Percentiles rank a stretch among this genome's conserved stretches.
Conservation (phyloP, 805 yeast genomes). For the Yueomyces sp. region DNA sequence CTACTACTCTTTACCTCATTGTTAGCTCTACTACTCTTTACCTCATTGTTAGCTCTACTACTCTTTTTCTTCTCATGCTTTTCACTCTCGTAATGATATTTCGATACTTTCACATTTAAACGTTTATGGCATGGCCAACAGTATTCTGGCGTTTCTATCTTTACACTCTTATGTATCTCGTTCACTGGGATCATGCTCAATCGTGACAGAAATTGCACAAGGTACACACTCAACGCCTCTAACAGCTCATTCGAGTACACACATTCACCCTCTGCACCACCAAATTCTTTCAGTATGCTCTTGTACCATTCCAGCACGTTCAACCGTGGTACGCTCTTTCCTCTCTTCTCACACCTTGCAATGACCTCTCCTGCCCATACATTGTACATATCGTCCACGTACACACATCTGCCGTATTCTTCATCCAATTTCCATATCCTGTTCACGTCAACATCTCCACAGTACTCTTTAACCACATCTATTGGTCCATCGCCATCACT, state of each 20-base stretch:
- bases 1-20: neutral
- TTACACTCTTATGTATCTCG: neutral
- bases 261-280: neutral
- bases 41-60: neutral
- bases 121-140: neutral
- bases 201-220: neutral
- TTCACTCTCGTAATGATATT: neutral
- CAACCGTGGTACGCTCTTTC: neutral
- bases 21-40: too few species aligned
- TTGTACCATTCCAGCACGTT: neutral
- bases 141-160: neutral
- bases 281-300: neutral
- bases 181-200: neutral
- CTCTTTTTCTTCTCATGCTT: neutral
- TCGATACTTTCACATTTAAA: neutral
- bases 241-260: neutral
- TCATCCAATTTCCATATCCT: neutral
- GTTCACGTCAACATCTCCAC: neutral
- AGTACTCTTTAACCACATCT: neutral
- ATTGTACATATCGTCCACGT: neutral
- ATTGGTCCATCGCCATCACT: neutral
- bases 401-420: neutral
- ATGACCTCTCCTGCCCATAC: neutral
- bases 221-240: neutral
- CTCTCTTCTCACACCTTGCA: neutral